phyloP scores from a whole-genome alignment of 148 eudicot species.

The Rhododendron kiyosumense region DNA sequence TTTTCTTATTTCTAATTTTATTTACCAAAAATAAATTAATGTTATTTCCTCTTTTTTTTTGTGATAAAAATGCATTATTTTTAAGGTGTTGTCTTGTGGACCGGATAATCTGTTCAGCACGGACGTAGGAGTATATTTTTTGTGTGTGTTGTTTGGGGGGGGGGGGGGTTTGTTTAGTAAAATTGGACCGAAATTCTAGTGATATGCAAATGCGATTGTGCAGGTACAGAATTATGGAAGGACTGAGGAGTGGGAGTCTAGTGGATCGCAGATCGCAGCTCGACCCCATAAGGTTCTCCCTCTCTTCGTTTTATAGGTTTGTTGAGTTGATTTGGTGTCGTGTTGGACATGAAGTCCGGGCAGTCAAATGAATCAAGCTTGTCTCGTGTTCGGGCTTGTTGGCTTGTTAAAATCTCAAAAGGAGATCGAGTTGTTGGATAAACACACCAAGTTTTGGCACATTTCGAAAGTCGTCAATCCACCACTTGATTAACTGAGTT shows the following conservation, averaged over 20 bases:
- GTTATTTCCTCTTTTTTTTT: too few species aligned
- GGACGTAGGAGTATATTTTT: too few species aligned
- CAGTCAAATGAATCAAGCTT: neutral
- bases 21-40: neutral
- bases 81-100: neutral
- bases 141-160: neutral
- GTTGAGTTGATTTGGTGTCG: neutral
- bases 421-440: neutral
- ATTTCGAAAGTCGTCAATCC: neutral
- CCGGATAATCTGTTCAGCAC: neutral
- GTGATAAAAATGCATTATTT: too few species aligned
- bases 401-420: neutral
- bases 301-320: neutral
- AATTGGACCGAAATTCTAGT: neutral
- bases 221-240: conserved; percentile 34
- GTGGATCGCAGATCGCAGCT: conserved; percentile 34
- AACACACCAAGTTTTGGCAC: neutral
- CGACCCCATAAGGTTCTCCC: conserved; percentile 36
- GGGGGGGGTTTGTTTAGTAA: neutral
- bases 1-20: neutral
- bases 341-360: neutral
- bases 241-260: conserved; percentile 26
- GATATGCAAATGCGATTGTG: conserved; percentile 7
- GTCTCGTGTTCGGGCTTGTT: neutral
- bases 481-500: neutral